A percentile compares a stretch with the other conserved stretches of the same genome.
These are phyloP conservation scores for Boletus rubropictus DNA, from an alignment of 768 basidiomycete species.

Conservation along the genomic window DNA sequence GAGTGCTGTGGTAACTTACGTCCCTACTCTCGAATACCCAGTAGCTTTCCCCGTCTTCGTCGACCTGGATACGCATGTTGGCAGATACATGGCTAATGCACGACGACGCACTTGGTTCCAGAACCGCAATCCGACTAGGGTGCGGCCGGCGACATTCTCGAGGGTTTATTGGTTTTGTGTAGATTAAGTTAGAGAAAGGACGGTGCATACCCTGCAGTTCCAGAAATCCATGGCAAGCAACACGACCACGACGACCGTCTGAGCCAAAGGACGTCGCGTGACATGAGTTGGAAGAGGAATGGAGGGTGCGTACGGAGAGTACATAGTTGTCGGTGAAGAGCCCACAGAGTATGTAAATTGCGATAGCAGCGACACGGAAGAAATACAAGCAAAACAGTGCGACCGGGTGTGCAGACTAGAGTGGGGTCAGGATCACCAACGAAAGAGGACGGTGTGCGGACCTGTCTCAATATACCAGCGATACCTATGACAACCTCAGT, in stretches of 20 bases:
- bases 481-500: slow-evolving; percentile 41
- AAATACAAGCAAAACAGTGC: slow-evolving; percentile 85
- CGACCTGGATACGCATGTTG: slow-evolving; percentile 50
- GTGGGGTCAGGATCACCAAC: slow-evolving; percentile 9
- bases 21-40: slow-evolving; percentile 99
- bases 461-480: slow-evolving; percentile 73
- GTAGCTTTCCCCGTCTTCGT: slow-evolving; percentile 91
- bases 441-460: slow-evolving; percentile 25
- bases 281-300: not conserved
- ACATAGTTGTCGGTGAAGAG: slow-evolving; percentile 89
- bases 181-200: not conserved
- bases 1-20: slow-evolving; percentile 42
- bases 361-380: slow-evolving; percentile 83
- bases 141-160: slow-evolving; percentile 91
- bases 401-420: slow-evolving; percentile 72
- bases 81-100: not conserved
- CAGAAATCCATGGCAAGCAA: slow-evolving; percentile 97
- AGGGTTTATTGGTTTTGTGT: slow-evolving; percentile 1
- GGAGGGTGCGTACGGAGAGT: slow-evolving; percentile 60
- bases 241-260: slow-evolving; percentile 90
- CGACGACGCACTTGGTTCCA: slow-evolving; percentile 77
- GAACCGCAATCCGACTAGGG: slow-evolving; percentile 89
- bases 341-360: slow-evolving; percentile 90
- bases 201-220: slow-evolving; percentile 75
- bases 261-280: slow-evolving; percentile 3